Base-by-base conservation (phyloP, 306 rosid genomes). In the Rosa multiflora region DNA sequence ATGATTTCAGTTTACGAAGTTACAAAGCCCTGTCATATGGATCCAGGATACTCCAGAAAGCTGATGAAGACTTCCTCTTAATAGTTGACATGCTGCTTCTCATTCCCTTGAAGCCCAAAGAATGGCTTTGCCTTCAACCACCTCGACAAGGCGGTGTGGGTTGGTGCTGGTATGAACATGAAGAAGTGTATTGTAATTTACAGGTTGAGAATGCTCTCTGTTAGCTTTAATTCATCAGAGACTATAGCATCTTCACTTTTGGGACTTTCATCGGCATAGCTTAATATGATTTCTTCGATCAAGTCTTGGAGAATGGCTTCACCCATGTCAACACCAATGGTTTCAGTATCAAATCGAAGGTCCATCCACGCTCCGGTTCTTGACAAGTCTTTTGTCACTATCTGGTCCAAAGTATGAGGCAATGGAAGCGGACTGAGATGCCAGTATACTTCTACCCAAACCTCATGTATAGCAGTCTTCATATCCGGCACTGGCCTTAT, bases 371-470 rank as follows among this genome's bases (percentile, higher is more conserved):
- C 46, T 71, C 87, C 81, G 51, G 78, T 73, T 89, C 88, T 90
- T 75, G 78, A 86, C 94, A 96, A 86, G 82, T 96, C 98, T 83
- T 93, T 93, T 64, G 82, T 68, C 66, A 96, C 89, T 75, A 93
- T 89, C 83, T 96, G 96, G 78, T 96, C 99, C 81, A 96, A 86
- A 3, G 93, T 87, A 58, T 52, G 89, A 5, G 96, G 98, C 10
- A 84, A 87, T 43, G 93, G 90, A 56, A 88, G 72, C 18, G 92
- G 90, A 88, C 80, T 87, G 81, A 96, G 83, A 87, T 88, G 89
- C 97, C 97, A 89, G 74, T 90, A 74, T 61, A 96, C 89, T 85
- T 88, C 94, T 84, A 83, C 88, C 78, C 89, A 90, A 29, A 89
- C 88, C 86, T 85, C 91, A 73, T 76, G 77, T 59, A 80, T 74